phyloP scores from a whole-genome alignment of 1,284 basidiomycete genomes.

The Puccinia triticina region DNA sequence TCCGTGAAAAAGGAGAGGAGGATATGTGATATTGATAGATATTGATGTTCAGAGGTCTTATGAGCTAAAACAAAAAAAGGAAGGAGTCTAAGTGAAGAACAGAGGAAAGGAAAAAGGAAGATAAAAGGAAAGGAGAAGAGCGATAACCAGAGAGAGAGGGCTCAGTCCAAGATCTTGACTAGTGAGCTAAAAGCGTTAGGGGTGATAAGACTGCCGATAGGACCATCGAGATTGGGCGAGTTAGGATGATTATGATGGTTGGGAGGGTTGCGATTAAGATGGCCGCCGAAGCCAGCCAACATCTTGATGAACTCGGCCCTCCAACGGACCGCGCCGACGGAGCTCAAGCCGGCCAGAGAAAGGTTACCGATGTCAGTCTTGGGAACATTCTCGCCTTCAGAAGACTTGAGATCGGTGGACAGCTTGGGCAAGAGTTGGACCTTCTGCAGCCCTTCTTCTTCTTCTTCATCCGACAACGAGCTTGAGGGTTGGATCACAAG shows the following conservation, averaged over 20 bases:
- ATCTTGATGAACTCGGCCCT: constrained; percentile 33
- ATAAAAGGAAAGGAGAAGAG: constrained; percentile 1
- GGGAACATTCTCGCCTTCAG: not conserved
- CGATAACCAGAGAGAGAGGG: not conserved
- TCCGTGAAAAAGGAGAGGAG: too few relatives aligned
- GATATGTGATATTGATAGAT: not conserved
- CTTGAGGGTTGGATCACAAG: not conserved
- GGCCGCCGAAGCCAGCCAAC: not conserved
- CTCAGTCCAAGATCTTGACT: constrained; percentile 21
- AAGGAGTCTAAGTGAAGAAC: not conserved
- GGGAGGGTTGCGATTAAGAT: not conserved
- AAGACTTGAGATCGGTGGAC: not conserved
- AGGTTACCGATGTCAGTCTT: not conserved
- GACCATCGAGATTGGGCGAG: not conserved
- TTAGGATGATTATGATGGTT: constrained; percentile 5
- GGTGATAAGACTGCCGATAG: constrained; percentile 1
- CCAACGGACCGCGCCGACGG: not conserved
- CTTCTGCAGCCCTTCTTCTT: not conserved
- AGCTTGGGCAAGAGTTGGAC: constrained; percentile 10
- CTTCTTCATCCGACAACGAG: not conserved
- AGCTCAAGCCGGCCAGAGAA: not conserved
- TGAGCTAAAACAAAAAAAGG: not conserved
- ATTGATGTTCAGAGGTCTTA: not conserved
- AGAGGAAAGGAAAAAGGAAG: not conserved
- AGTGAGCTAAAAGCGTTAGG: not conserved